A percentile compares a stretch with the other conserved stretches of the same genome.
These are phyloP conservation scores for Colletotrichum theobromicola DNA, from an alignment of 2,329 filamentous ascomycete species.

Conservation along the genomic window DNA sequence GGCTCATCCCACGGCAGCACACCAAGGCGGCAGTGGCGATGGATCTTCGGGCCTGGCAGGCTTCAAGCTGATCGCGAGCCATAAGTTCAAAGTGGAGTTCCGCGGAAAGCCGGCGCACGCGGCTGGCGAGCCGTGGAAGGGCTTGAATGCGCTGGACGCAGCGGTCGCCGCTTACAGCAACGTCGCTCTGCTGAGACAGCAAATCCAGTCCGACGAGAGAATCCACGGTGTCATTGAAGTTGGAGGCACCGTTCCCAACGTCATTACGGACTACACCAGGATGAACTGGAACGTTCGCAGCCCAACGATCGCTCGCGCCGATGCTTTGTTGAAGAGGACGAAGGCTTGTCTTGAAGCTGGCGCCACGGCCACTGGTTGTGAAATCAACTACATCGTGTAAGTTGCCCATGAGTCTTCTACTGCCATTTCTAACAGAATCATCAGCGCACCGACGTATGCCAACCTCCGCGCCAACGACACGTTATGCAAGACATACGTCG, in stretches of 20 bases:
- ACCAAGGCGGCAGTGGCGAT: not conserved
- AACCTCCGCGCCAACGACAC: slow-evolving; percentile 50
- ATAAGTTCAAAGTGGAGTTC: slow-evolving; percentile 37
- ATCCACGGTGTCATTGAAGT: slow-evolving; percentile 41
- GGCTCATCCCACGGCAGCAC: slow-evolving; percentile 14
- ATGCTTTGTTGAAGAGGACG: slow-evolving; percentile 34
- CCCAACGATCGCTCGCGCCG: slow-evolving; percentile 32
- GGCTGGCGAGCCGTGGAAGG: slow-evolving; percentile 40
- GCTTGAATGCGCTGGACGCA: slow-evolving; percentile 43
- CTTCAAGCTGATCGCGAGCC: slow-evolving; percentile 34
- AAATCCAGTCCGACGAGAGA: slow-evolving; percentile 39
- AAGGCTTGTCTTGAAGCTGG: slow-evolving; percentile 40
- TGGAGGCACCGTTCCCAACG: slow-evolving; percentile 41
- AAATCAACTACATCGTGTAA: slow-evolving; percentile 38
- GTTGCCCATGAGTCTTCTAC: not conserved
- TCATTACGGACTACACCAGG: slow-evolving; percentile 42
- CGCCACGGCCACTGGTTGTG: slow-evolving; percentile 38
- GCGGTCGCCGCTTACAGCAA: slow-evolving; percentile 38
- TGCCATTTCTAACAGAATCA: not conserved
- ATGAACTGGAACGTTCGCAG: slow-evolving; percentile 45
- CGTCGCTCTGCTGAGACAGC: slow-evolving; percentile 41
- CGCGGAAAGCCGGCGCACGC: slow-evolving; percentile 39
- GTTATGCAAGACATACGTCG: slow-evolving; percentile 46
- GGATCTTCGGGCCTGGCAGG: slow-evolving; percentile 28
- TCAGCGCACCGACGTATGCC: slow-evolving; percentile 43